A percentile compares a stretch with the other conserved stretches of the same genome.
Conservation (phyloP, 73 alveolate species). For the Symbiodinium pilosum region DNA sequence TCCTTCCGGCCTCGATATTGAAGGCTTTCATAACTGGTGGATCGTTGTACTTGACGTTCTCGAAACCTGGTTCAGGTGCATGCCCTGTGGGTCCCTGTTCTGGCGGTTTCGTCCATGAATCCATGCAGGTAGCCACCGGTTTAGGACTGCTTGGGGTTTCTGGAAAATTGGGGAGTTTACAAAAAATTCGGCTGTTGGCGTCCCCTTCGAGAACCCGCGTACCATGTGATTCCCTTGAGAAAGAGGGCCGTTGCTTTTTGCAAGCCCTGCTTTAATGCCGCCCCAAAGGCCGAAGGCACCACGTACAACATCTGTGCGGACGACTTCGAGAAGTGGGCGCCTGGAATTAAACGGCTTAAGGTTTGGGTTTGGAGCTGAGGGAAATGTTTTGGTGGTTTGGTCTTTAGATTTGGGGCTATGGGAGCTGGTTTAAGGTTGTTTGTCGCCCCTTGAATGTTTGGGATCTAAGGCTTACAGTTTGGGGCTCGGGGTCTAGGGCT, state of each 20-base stretch:
- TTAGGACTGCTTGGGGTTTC: too few relatives aligned
- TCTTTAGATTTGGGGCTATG: too few relatives aligned
- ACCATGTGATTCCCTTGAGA: background rate
- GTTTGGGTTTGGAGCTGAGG: background rate
- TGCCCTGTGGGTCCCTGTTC: too few relatives aligned
- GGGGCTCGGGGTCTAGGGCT: background rate
- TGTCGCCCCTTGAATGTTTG: too few relatives aligned
- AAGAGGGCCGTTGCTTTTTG: background rate
- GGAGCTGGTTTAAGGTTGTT: too few relatives aligned
- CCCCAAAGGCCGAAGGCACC: slow-evolving; percentile 59
- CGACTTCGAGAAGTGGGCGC: slow-evolving; percentile 64
- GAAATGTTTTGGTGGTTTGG: background rate
- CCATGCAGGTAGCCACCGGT: too few relatives aligned
- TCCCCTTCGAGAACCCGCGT: background rate
- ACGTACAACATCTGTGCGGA: slow-evolving; percentile 63
- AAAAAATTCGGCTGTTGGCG: too few relatives aligned
- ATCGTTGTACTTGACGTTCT: slow-evolving; percentile 2
- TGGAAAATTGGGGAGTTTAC: too few relatives aligned
- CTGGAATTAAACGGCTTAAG: slow-evolving; percentile 13
- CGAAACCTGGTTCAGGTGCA: background rate
- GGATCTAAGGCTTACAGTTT: background rate
- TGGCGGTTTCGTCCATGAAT: too few relatives aligned
- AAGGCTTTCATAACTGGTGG: background rate
- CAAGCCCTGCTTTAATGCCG: background rate
- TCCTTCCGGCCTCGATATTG: background rate